Conservation (phyloP, 2,329 filamentous ascomycete species). For the Thelonectria olida region DNA sequence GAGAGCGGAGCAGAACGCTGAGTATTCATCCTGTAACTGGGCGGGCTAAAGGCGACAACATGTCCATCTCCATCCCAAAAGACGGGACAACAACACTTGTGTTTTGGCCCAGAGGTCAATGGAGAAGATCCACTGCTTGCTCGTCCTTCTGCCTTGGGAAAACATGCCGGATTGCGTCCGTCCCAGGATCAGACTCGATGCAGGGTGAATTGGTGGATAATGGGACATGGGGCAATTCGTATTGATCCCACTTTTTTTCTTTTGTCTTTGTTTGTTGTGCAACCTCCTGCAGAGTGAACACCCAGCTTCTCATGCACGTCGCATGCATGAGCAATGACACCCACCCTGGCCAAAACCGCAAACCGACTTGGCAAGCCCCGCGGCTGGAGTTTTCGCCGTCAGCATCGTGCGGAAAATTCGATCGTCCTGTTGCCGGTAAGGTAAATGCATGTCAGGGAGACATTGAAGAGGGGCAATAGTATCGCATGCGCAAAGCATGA, state of each 20-base stretch:
- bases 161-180: background rate
- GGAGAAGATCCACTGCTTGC: background rate
- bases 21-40: conserved; percentile 5
- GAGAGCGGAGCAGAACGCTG: background rate
- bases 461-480: conserved; percentile 2
- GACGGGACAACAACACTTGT: background rate
- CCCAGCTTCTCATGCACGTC: conserved; percentile 5
- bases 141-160: conserved; percentile 3
- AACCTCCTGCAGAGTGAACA: conserved; percentile 19
- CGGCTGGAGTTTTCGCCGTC: conserved; percentile 3
- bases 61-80: background rate
- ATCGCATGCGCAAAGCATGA: conserved; percentile 7
- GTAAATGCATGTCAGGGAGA: conserved; percentile 15
- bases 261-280: conserved; percentile 12
- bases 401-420: conserved; percentile 12
- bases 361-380: conserved; percentile 7
- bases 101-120: background rate
- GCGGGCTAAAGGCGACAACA: background rate
- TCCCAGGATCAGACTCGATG: conserved; percentile 14
- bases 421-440: background rate
- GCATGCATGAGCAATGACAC: conserved; percentile 12
- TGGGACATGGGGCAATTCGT: conserved; percentile 31
- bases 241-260: conserved; percentile 22
- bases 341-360: conserved; percentile 5
- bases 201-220: conserved; percentile 17